Base-by-base conservation (phyloP, 176 grass and related monocot species). In the Phyllostachys edulis region DNA sequence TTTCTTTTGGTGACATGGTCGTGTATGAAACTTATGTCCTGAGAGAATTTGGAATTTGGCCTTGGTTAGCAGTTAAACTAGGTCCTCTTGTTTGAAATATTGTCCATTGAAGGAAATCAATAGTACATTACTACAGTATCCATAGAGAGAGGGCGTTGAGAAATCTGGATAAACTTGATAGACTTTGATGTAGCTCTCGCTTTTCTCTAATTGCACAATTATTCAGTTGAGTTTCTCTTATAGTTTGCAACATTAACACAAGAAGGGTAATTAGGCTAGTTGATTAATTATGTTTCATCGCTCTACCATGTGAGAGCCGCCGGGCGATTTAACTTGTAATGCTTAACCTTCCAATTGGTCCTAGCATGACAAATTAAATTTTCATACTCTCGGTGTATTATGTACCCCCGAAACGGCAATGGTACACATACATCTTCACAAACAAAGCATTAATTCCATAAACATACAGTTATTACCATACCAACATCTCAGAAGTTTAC, bases 151-250 rank as follows among this genome's bases (percentile, higher is more conserved):
- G 21, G 55, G 11, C 9, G 5, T 63, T 46, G 39, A 79, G 29
- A 49, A 49, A 47, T 79, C 42, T 13, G 17, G 26, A 66, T 66
- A 24, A 63, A 16, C 59, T 63, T 78, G 24, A 47, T 63, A 63
- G 40, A 78, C 40, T 46, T 47, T 3, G 40, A 47, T 78, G 23
- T 21, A 63, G 41, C 75, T 63, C 15, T 45, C 40, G 40, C 27
- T 4, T 77, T 42, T 63, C 16, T 62, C 18, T 13, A 21, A 40
- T 38, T 77, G 37, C 16, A 18, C 17, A 54, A 54, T 20, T 54
- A 54, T 78, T 23, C 27, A 63, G 56, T 44, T 50, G 45, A 73
- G 38, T 18, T 82, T 82, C 57, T 72, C 61, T 80, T 47, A 37
- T 52, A 51, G 46, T 67, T 38, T 73, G 62, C 44, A 23, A 49